Percentiles rank a stretch among this genome's conserved stretches.
phyloP scores from a whole-genome alignment of 78 protist species.

The Dictyostelium capitatum region DNA sequence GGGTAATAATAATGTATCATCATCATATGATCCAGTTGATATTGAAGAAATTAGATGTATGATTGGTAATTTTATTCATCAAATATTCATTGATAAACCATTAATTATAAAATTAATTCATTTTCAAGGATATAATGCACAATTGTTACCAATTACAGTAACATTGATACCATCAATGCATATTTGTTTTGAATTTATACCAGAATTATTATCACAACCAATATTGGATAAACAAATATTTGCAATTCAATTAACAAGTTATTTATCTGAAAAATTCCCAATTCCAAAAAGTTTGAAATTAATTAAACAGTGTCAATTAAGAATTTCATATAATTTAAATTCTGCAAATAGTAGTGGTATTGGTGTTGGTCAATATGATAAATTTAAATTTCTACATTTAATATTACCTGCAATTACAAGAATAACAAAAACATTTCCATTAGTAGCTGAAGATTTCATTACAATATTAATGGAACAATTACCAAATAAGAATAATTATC shows the following conservation, averaged over 20 bases:
- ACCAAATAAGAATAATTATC: constrained; percentile 53
- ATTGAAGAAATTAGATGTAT: constrained; percentile 66
- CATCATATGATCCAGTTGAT: constrained; percentile 15
- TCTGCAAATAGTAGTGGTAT: too few relatives aligned
- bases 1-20: not conserved
- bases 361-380: not conserved
- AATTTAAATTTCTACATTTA: constrained; percentile 12
- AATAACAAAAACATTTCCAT: constrained; percentile 17
- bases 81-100: constrained; percentile 76
- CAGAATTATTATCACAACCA: constrained; percentile 64
- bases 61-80: constrained; percentile 68
- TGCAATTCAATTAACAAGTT: constrained; percentile 45
- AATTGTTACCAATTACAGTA: constrained; percentile 62
- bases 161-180: constrained; percentile 76
- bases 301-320: constrained; percentile 12
- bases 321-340: constrained; percentile 34
- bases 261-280: constrained; percentile 51
- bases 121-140: constrained; percentile 66
- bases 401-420: constrained; percentile 29
- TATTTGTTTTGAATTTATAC: constrained; percentile 75
- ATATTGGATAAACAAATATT: constrained; percentile 53
- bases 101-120: constrained; percentile 47
- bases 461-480: constrained; percentile 60
- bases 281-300: constrained; percentile 66
- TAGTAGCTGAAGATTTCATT: constrained; percentile 45